phyloP scores from a whole-genome alignment of 345 rosid species.

The Streptanthus diversifolius region DNA sequence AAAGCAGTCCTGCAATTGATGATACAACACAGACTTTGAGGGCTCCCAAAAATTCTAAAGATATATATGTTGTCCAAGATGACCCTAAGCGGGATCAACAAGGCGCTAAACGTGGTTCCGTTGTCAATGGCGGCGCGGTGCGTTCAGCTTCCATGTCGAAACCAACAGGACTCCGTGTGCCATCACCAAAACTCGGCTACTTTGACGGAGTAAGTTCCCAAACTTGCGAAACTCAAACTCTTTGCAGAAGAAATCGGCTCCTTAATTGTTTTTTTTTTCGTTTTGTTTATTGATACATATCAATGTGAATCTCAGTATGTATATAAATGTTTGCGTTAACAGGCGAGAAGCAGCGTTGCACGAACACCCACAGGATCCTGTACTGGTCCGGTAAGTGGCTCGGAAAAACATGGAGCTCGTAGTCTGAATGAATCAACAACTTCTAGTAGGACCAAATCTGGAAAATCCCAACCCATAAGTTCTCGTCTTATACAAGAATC shows the following conservation, averaged over 20 bases:
- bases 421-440: constrained; percentile 36
- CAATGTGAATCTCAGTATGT: constrained; percentile 9
- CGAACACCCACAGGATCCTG: constrained; percentile 49
- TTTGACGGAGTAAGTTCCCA: constrained; percentile 84
- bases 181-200: constrained; percentile 92
- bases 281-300: not conserved
- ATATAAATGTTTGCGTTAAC: constrained; percentile 28
- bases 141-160: constrained; percentile 40
- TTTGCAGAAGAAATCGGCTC: not conserved
- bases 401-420: constrained; percentile 38
- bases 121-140: constrained; percentile 31
- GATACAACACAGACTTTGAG: constrained; percentile 34
- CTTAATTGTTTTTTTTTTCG: not conserved
- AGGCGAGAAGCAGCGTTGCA: constrained; percentile 49
- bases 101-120: constrained; percentile 36
- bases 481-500: constrained; percentile 40
- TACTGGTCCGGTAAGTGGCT: constrained; percentile 34
- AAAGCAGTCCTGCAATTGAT: constrained; percentile 5
- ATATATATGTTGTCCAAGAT: constrained; percentile 31
- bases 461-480: constrained; percentile 47
- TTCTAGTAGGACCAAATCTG: constrained; percentile 38
- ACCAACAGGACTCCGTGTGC: constrained; percentile 89
- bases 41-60: constrained; percentile 32
- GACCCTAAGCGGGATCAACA: constrained; percentile 32
- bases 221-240: constrained; percentile 18